These are phyloP conservation scores for Rehmannia glutinosa DNA, from an alignment of 257 asterid species.

Conservation along the genomic window DNA sequence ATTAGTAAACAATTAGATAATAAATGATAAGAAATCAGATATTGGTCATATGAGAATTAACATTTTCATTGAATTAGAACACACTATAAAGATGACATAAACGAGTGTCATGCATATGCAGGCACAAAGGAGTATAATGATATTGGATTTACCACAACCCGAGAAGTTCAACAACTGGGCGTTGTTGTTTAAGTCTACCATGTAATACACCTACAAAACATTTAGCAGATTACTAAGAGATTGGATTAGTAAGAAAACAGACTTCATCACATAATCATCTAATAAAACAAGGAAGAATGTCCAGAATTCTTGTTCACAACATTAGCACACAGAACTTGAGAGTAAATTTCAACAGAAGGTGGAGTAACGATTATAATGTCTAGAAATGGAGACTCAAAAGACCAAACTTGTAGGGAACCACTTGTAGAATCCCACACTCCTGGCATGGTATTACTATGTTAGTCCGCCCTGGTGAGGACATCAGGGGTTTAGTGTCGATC, in stretches of 20 bases:
- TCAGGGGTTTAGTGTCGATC: neutral
- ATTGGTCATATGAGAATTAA: neutral
- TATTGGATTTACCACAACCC: constrained; percentile 82
- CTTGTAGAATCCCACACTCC: neutral
- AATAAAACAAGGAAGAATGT: neutral
- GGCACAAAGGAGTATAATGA: constrained; percentile 11
- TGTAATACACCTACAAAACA: constrained; percentile 77
- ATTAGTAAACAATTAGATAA: neutral
- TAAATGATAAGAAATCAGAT: neutral
- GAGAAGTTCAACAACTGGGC: constrained; percentile 81
- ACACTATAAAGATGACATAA: constrained; percentile 6
- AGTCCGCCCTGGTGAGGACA: neutral
- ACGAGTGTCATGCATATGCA: neutral
- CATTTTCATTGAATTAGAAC: neutral
- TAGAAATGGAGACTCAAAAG: neutral
- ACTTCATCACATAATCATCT: neutral
- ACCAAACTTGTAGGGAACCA: neutral
- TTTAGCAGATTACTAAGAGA: constrained; percentile 2
- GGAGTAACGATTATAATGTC: neutral
- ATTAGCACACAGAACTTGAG: neutral
- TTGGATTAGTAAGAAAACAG: neutral
- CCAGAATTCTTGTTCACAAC: neutral
- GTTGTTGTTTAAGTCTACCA: constrained; percentile 68
- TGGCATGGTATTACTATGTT: neutral
- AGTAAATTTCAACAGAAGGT: neutral